Percentiles rank a stretch among this genome's conserved stretches.
Evolutionary conservation across 192 early-diverging fungal species (phyloP).

Genomic region (Coemansia sp.): DNA sequence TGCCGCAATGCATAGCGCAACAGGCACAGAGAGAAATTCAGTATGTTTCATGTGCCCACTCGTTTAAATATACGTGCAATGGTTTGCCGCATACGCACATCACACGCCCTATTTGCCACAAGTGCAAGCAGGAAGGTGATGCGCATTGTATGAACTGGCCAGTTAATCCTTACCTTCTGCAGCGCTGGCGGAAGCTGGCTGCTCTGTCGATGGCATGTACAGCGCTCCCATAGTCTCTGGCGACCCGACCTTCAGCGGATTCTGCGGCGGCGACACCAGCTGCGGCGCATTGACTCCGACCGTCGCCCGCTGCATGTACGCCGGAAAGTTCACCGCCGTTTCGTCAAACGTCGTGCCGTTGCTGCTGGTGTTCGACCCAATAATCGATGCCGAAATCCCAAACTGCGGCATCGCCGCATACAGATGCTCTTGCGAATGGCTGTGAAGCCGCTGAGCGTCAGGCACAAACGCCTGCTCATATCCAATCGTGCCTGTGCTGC

Average conservation of each 20-base stretch:
- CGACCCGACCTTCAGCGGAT: constrained; percentile 1
- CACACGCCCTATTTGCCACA: background rate
- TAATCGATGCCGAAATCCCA: constrained; percentile 10
- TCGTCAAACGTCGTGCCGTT: background rate
- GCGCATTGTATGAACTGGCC: background rate
- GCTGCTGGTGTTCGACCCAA: background rate
- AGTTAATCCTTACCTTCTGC: constrained; percentile 25
- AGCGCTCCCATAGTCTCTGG: constrained; percentile 38
- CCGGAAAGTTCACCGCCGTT: background rate
- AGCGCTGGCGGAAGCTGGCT: constrained; percentile 6
- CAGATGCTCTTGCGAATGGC: constrained; percentile 10
- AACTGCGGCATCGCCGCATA: constrained; percentile 3
- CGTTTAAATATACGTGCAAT: background rate
- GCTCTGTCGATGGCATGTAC: constrained; percentile 44
- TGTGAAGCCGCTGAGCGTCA: background rate
- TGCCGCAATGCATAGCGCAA: constrained; percentile 2
- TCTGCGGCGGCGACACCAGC: background rate
- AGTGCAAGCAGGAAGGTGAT: background rate
- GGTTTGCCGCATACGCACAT: background rate
- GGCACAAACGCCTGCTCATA: background rate
- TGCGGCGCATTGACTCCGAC: background rate
- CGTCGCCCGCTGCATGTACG: background rate
- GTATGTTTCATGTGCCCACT: constrained; percentile 1
- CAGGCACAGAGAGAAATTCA: background rate
- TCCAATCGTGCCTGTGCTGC: background rate